Conservation (phyloP, 129 eudicot genomes). For the Helianthus tuberosus region DNA sequence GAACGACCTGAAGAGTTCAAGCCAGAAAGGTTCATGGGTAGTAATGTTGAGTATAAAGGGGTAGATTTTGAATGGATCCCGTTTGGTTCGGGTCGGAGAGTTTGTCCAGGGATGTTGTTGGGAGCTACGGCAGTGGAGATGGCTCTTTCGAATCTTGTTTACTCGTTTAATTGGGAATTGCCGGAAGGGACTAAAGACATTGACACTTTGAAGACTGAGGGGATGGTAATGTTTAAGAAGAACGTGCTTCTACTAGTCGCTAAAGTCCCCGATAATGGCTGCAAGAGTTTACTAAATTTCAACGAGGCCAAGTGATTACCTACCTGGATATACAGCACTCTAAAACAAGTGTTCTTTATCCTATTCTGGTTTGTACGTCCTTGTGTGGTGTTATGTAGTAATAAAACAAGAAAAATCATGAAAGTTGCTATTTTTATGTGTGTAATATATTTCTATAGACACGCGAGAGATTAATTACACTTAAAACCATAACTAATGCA, state of each 20-base stretch:
- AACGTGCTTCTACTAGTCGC: conserved; percentile 27
- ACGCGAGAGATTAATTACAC: no score
- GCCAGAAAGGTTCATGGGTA: conserved; percentile 42
- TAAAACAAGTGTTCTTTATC: no score
- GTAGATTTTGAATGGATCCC: conserved; percentile 30
- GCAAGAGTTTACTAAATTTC: no score
- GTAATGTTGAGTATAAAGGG: conserved; percentile 35
- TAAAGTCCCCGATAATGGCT: neutral
- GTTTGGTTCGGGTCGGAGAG: conserved; percentile 43
- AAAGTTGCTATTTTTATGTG: no score
- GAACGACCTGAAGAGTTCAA: conserved; percentile 35
- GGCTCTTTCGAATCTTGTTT: conserved; percentile 33
- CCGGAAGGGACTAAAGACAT: conserved; percentile 29
- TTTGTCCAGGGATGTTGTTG: conserved; percentile 36
- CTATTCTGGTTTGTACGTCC: no score
- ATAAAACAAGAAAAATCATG: no score
- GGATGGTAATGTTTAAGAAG: conserved; percentile 32
- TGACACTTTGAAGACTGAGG: conserved; percentile 30
- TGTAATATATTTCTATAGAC: no score
- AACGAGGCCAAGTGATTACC: no score
- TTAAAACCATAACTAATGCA: no score
- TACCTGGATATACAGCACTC: no score
- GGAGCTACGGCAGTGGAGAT: conserved; percentile 35
- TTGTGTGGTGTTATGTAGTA: no score
- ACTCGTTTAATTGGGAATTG: conserved; percentile 35